Base-by-base conservation (phyloP, 805 yeast genomes). In the Saccharomycopsis microspora region DNA sequence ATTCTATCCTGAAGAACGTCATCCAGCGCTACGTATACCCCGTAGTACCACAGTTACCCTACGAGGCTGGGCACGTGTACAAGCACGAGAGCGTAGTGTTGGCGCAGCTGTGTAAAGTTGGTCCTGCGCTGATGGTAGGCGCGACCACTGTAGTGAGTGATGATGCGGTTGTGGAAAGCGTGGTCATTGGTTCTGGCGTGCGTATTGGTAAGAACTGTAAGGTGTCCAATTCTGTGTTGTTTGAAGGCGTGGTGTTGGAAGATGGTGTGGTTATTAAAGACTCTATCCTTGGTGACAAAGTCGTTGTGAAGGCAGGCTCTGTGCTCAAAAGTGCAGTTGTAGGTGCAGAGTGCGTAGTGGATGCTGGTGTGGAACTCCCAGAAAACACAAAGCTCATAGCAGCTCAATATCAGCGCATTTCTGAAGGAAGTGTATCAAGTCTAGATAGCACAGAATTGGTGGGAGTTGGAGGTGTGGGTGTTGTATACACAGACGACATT, bases 1-100 rank as follows among this genome's bases (percentile, higher is more conserved):
- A 84, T 61, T 89, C 95, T 7, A 79, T 93, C 10, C 77, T 94
- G 10, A 93, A 85, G 63, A 97, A 93, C 62, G 77, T 89, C 39
- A 68, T 93, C 46, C 87, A 88, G 28, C 78, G 97, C 60, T 93
- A 95, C 86, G 75, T 90, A 51, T 90, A 87, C 59, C 98, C 98
- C 30, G 68, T 90, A 47, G 86, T 82, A 11, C 90, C 96, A 3
- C 97, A 90, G 55, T 93, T 85, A 61, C 67, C 80, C 2, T 87
- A 87, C 63, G 94, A 83, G 57, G 74, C 82, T 45, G 83, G 85
- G 46, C 94, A 93, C 63, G 76, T 90, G 46, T 93, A 93, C 64
- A 88, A 88, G 64, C 97, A 89, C 60, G 76, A 78, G 37, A 83
- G 81, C 55, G 90, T 90, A n/a, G 79, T 87, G 5, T 71, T 90